phyloP scores from a whole-genome alignment of 495 filamentous ascomycete species.

The Penicillium parvum region DNA sequence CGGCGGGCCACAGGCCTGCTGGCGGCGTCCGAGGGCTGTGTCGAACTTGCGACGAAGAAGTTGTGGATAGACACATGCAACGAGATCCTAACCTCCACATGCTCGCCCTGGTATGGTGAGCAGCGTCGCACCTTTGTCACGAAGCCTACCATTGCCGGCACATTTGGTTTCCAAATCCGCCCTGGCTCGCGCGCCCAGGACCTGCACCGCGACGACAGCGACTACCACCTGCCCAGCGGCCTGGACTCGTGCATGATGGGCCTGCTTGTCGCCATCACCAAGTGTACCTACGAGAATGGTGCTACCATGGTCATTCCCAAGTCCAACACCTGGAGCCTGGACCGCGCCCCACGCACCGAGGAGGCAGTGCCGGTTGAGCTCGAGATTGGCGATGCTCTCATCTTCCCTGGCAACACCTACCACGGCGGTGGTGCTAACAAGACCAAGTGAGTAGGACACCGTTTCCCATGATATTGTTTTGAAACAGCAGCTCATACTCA shows the following conservation, averaged over 20 bases:
- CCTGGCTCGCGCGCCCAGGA: conserved; percentile 29
- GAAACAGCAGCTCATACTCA: too few relatives aligned
- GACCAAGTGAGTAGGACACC: conserved; percentile 8
- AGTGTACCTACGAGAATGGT: conserved; percentile 38
- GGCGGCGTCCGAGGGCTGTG: conserved; percentile 27
- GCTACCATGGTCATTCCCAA: conserved; percentile 44
- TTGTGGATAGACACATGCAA: conserved; percentile 24
- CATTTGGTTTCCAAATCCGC: conserved; percentile 27
- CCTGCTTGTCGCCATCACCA: conserved; percentile 21
- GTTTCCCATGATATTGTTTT: too few relatives aligned
- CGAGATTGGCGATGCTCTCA: conserved; percentile 28
- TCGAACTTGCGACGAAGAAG: conserved; percentile 22
- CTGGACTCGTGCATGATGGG: conserved; percentile 18
- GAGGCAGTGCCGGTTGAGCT: conserved; percentile 25
- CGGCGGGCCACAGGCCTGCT: conserved; percentile 27
- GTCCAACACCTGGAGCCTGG: conserved; percentile 34
- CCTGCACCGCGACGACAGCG: conserved; percentile 34
- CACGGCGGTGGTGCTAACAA: conserved; percentile 35
- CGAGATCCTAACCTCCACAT: conserved; percentile 18
- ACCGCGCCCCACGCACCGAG: conserved; percentile 18
- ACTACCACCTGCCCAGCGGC: conserved; percentile 14
- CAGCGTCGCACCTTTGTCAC: conserved; percentile 18
- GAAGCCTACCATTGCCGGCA: conserved; percentile 26
- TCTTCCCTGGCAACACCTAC: conserved; percentile 29
- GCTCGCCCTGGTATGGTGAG: conserved; percentile 24